These are phyloP conservation scores for Xylariaceae sp. DNA, from an alignment of 2,329 filamentous ascomycete species.

Conservation along the genomic window DNA sequence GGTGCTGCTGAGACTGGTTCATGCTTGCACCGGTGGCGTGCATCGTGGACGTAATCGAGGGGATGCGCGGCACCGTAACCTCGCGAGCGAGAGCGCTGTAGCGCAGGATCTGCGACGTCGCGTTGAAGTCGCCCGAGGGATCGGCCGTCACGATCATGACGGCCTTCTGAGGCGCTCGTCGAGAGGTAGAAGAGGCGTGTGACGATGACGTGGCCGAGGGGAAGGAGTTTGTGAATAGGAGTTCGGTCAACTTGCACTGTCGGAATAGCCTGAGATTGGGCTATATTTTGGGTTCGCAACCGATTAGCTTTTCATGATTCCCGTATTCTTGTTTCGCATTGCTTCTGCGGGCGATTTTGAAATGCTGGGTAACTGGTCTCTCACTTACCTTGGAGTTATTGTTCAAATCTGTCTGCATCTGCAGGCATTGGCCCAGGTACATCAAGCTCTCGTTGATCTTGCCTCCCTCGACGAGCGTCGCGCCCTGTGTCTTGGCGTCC, in stretches of 20 bases:
- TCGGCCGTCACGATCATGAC: slow-evolving; percentile 97
- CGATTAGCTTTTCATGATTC: slow-evolving; percentile 4
- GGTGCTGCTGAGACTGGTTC: slow-evolving; percentile 38
- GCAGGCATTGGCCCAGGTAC: slow-evolving; percentile 95
- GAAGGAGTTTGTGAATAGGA: slow-evolving; percentile 85
- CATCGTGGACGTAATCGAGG: slow-evolving; percentile 73
- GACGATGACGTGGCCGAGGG: slow-evolving; percentile 51
- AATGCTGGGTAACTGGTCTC: too few species aligned
- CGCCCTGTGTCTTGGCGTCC: slow-evolving; percentile 88
- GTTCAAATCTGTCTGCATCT: slow-evolving; percentile 82
- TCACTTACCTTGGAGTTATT: slow-evolving; percentile 66
- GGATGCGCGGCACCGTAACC: slow-evolving; percentile 83
- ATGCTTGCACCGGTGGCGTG: slow-evolving; percentile 34
- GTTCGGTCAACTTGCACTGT: slow-evolving; percentile 79
- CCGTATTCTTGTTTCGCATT: too few species aligned
- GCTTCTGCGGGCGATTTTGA: too few species aligned
- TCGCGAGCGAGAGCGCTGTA: slow-evolving; percentile 92
- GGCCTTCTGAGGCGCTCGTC: slow-evolving; percentile 72
- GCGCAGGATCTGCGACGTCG: slow-evolving; percentile 89
- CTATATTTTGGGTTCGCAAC: slow-evolving; percentile 33
- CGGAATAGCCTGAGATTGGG: slow-evolving; percentile 71
- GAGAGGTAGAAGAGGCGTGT: slow-evolving; percentile 35
- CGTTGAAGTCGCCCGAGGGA: slow-evolving; percentile 88
- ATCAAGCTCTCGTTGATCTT: slow-evolving; percentile 99
- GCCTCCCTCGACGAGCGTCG: slow-evolving; percentile 87